Evolutionary conservation across 495 filamentous ascomycete genomes (phyloP), one percentile per base, ranked within the genome.

Genomic region (Podospora pseudoanserina): DNA sequence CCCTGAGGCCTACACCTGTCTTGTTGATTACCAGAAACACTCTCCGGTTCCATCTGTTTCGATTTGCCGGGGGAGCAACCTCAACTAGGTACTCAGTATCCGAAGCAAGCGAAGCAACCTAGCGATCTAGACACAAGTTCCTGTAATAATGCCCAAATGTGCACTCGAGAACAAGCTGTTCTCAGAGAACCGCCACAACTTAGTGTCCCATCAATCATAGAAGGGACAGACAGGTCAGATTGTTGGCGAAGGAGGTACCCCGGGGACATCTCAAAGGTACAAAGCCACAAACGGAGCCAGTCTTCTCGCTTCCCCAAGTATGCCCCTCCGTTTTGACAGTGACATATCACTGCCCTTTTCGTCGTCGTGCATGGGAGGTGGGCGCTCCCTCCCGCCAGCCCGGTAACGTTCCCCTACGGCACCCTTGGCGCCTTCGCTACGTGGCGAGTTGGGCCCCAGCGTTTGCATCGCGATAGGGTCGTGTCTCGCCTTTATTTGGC

Each of bases 211-310:
- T 32, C 30, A 1, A 32, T 32, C 30, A 32, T 32, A 32, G 7
- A 32, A 49, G 39, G 6, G 9, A 16, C 39, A 18, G 39, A 16
- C 39, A 49, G 3, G 39, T 18, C 9, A 49, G 39, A 49, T 11
- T 13, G 39, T 5, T 49, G 6, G 39, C 7, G 9, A 49, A 49
- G 5, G 9, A 49, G 39, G 39, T 49, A 49, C 39, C 13, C 39
- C 39, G 13, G 39, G 13, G 39, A 49, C 55, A 58, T 58, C 55
- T 58, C 55, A 58, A 58, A 58, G 55, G 55, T 58, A 58, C 55
- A 58, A 58, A 58, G 55, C 55, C 55, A 58, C 55, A 58, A 58
- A 58, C 55, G 55, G 55, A 58, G 39, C 2, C 55, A 58, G 23
- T 1, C 6, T 58, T 2, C 55, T 26, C 55, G 55, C 55, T 58